Conservation (phyloP, 139 green algal genomes). For the Haematococcus lacustris region DNA sequence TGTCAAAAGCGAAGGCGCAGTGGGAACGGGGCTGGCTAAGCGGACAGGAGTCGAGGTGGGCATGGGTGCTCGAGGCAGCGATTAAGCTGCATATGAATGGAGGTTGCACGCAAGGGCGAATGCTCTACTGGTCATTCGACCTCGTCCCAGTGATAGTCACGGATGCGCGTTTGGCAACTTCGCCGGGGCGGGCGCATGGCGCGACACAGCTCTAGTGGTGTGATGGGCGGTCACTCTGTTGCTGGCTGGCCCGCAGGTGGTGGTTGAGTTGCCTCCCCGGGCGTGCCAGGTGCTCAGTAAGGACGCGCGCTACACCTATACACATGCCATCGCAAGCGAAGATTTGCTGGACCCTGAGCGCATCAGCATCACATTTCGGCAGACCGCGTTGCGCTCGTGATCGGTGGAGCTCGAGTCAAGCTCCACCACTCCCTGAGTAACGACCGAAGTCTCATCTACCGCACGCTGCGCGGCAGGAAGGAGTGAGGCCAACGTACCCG, state of each 20-base stretch:
- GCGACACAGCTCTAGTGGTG: background rate
- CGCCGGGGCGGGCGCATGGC: too few species aligned
- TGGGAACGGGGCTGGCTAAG: too few species aligned
- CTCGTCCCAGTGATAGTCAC: too few species aligned
- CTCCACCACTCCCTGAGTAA: too few species aligned
- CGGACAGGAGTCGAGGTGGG: too few species aligned
- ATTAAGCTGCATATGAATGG: conserved; percentile 32
- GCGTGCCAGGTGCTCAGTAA: conserved; percentile 24
- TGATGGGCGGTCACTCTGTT: background rate
- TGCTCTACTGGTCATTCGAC: background rate
- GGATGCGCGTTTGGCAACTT: too few species aligned
- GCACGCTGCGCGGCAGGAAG: too few species aligned
- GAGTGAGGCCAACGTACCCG: too few species aligned
- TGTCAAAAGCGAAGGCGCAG: too few species aligned
- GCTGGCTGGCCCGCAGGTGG: background rate
- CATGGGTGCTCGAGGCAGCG: conserved; percentile 16
- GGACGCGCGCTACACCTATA: conserved; percentile 29
- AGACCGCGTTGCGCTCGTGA: background rate
- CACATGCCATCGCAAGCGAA: conserved; percentile 15
- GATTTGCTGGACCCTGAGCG: conserved; percentile 17
- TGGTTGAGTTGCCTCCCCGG: conserved; percentile 4
- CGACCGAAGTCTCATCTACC: too few species aligned
- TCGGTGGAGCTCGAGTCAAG: too few species aligned
- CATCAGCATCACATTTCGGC: conserved; percentile 20
- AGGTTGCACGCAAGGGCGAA: conserved; percentile 6